phyloP scores from a whole-genome alignment of 2,329 filamentous ascomycete genomes.

The Simplicillium sp. region DNA sequence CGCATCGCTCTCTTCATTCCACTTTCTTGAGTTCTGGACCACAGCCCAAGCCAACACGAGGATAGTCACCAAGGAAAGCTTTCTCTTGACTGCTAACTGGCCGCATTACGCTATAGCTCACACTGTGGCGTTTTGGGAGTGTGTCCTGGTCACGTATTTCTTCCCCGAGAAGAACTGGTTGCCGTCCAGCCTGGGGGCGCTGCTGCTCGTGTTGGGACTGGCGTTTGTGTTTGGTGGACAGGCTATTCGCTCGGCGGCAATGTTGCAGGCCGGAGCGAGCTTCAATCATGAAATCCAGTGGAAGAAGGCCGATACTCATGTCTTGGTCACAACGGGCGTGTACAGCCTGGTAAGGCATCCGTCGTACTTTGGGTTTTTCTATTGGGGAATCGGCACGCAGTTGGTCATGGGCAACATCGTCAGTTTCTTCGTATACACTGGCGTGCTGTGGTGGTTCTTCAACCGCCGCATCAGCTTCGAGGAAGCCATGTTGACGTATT shows the following conservation, averaged over 20 bases:
- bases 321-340: constrained; percentile 73
- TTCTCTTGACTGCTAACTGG: constrained; percentile 79
- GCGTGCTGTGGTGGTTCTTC: constrained; percentile 84
- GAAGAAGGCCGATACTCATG: constrained; percentile 57
- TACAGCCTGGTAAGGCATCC: constrained; percentile 75
- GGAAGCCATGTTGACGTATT: constrained; percentile 65
- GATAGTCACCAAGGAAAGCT: constrained; percentile 62
- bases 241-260: constrained; percentile 66
- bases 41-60: constrained; percentile 78
- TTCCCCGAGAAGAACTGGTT: constrained; percentile 41
- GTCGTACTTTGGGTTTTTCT: constrained; percentile 96
- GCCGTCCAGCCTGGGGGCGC: constrained; percentile 30
- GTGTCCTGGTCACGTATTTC: constrained; percentile 48
- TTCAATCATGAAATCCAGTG: constrained; percentile 86
- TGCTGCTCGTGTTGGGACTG: constrained; percentile 49
- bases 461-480: constrained; percentile 63
- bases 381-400: constrained; percentile 95
- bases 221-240: constrained; percentile 62
- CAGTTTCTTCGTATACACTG: constrained; percentile 64
- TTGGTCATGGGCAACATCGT: constrained; percentile 76
- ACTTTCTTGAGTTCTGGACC: constrained; percentile 93
- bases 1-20: constrained; percentile 64
- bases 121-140: constrained; percentile 63
- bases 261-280: constrained; percentile 79
- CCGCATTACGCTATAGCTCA: constrained; percentile 78